phyloP scores from a whole-genome alignment of 306 rosid species.

The Gastrolobium bilobum region DNA sequence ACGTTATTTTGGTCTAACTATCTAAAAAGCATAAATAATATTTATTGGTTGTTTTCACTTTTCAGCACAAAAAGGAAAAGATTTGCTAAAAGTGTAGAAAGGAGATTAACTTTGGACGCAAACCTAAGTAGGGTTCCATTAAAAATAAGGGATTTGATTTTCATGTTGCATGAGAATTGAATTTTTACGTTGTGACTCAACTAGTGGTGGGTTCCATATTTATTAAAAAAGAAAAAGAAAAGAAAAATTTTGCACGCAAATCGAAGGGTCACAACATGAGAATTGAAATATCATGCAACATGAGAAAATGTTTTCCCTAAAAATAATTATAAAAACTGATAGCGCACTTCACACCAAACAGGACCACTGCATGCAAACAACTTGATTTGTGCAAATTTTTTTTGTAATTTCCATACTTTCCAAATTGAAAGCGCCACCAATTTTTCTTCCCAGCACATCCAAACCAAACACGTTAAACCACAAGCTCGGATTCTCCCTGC shows the following conservation, averaged over 20 bases:
- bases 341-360: background rate
- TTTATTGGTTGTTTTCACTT: background rate
- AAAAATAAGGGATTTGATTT: no score
- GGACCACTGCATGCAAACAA: background rate
- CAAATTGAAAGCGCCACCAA: slow-evolving; percentile 14
- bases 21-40: background rate
- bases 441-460: background rate
- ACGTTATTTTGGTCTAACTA: background rate
- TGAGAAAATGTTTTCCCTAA: no score
- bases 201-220: no score
- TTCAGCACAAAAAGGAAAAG: background rate
- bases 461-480: background rate
- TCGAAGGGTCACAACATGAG: no score
- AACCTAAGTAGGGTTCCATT: background rate
- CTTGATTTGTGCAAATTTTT: background rate
- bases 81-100: background rate
- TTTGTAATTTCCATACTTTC: background rate
- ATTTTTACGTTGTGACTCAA: no score
- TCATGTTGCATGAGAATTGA: no score
- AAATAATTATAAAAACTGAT: background rate
- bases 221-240: no score
- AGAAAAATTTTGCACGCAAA: no score
- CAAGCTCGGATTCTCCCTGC: background rate
- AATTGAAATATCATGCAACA: no score
- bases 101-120: slow-evolving; percentile 3